Conservation (phyloP, 805 yeast genomes). For the Crinitomyces ghanaensis region DNA sequence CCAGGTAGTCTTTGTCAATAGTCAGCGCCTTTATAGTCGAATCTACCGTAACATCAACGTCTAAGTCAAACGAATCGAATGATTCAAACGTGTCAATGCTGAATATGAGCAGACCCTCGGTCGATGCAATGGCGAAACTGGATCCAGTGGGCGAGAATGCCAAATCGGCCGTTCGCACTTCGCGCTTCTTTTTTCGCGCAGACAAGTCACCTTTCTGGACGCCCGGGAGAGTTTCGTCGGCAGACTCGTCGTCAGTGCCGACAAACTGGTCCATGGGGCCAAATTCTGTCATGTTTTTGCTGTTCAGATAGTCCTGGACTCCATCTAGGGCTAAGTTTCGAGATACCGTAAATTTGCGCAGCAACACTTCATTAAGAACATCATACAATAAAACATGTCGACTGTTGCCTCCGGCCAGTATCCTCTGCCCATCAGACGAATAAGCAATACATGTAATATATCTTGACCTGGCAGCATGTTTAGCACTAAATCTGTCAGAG, state of each 20-base stretch:
- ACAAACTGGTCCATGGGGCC: slow-evolving; percentile 79
- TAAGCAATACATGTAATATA: slow-evolving; percentile 71
- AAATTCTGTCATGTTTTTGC: slow-evolving; percentile 74
- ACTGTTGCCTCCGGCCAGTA: slow-evolving; percentile 90
- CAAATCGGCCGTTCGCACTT: slow-evolving; percentile 66
- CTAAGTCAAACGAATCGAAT: slow-evolving; percentile 93
- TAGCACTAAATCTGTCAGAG: slow-evolving; percentile 71
- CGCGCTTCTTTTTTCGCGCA: slow-evolving; percentile 64
- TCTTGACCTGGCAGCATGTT: slow-evolving; percentile 74
- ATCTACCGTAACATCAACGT: slow-evolving; percentile 81
- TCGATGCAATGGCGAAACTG: slow-evolving; percentile 88
- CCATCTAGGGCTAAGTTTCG: slow-evolving; percentile 87
- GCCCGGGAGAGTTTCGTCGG: slow-evolving; percentile 77
- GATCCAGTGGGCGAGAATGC: slow-evolving; percentile 82
- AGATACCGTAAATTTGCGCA: slow-evolving; percentile 75
- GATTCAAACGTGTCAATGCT: slow-evolving; percentile 62
- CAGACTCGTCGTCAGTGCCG: slow-evolving; percentile 75
- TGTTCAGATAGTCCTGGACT: slow-evolving; percentile 66
- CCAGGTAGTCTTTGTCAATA: slow-evolving; percentile 54
- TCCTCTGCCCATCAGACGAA: slow-evolving; percentile 78
- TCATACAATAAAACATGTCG: slow-evolving; percentile 88
- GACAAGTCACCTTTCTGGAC: slow-evolving; percentile 75
- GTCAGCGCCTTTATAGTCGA: slow-evolving; percentile 49
- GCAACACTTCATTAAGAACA: slow-evolving; percentile 72
- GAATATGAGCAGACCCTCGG: slow-evolving; percentile 80